phyloP scores from a whole-genome alignment of 257 asterid species.

The Asclepias syriaca region DNA sequence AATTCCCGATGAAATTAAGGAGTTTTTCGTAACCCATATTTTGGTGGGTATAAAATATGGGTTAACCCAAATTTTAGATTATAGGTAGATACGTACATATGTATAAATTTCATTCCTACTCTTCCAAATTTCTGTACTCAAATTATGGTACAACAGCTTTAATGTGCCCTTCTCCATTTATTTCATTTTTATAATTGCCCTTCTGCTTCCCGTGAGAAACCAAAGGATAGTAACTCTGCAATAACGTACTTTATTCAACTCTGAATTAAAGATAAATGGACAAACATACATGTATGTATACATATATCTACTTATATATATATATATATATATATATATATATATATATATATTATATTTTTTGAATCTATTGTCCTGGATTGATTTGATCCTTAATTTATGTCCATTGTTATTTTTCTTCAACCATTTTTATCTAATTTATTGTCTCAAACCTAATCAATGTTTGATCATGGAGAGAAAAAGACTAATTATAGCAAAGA shows the following conservation, averaged over 20 bases:
- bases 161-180: background rate
- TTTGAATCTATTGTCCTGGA: background rate
- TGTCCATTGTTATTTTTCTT: too few relatives aligned
- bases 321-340: too few relatives aligned
- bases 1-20: too few relatives aligned
- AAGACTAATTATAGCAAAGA: too few relatives aligned
- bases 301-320: background rate
- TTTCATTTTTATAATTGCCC: background rate
- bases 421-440: too few relatives aligned
- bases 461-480: too few relatives aligned
- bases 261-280: background rate
- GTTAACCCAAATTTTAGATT: background rate
- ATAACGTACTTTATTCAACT: background rate
- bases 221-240: background rate
- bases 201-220: background rate
- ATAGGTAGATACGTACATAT: too few relatives aligned
- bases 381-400: background rate
- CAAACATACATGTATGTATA: too few relatives aligned
- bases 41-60: background rate
- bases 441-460: too few relatives aligned
- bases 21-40: too few relatives aligned
- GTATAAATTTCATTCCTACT: background rate
- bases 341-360: too few relatives aligned
- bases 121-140: background rate
- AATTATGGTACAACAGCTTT: background rate